Evolutionary conservation across 2,329 filamentous ascomycete genomes (phyloP).

Genomic region (Didymella pinodella): DNA sequence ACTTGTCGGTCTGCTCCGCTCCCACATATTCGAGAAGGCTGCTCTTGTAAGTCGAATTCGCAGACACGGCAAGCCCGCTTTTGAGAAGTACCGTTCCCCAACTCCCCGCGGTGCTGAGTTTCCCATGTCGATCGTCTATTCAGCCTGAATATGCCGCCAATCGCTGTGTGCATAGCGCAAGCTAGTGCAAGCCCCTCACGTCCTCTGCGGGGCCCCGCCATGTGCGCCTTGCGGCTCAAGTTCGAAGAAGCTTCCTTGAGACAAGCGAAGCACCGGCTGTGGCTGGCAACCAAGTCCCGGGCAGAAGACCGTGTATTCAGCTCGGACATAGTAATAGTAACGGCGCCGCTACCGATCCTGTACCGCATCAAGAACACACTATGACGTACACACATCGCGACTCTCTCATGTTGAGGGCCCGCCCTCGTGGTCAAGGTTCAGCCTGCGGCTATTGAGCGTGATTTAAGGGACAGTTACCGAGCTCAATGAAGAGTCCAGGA

Average conservation of each 20-base stretch:
- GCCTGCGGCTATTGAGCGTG: constrained; percentile 30
- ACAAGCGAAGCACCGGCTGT: constrained; percentile 21
- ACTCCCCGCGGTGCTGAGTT: background rate
- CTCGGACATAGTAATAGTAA: constrained; percentile 11
- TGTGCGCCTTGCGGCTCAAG: constrained; percentile 26
- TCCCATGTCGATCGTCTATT: constrained; percentile 22
- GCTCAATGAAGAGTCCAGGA: background rate
- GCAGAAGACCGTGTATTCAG: constrained; percentile 1
- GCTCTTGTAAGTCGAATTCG: background rate
- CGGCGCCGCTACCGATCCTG: constrained; percentile 6
- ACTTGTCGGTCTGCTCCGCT: background rate
- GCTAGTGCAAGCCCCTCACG: constrained; percentile 30
- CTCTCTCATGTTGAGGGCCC: constrained; percentile 10
- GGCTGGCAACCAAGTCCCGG: constrained; percentile 16
- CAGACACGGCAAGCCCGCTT: background rate
- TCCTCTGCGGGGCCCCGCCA: constrained; percentile 27
- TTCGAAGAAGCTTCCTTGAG: constrained; percentile 9
- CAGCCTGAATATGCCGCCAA: constrained; percentile 34
- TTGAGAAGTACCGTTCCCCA: background rate
- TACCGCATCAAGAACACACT: constrained; percentile 11
- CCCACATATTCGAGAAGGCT: no score
- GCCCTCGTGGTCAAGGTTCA: constrained; percentile 1
- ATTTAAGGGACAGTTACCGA: constrained; percentile 24
- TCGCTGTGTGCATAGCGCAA: constrained; percentile 3
- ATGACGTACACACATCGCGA: constrained; percentile 27